Base-by-base conservation (phyloP, 495 filamentous ascomycete species). In the Lindgomyces ingoldianus region DNA sequence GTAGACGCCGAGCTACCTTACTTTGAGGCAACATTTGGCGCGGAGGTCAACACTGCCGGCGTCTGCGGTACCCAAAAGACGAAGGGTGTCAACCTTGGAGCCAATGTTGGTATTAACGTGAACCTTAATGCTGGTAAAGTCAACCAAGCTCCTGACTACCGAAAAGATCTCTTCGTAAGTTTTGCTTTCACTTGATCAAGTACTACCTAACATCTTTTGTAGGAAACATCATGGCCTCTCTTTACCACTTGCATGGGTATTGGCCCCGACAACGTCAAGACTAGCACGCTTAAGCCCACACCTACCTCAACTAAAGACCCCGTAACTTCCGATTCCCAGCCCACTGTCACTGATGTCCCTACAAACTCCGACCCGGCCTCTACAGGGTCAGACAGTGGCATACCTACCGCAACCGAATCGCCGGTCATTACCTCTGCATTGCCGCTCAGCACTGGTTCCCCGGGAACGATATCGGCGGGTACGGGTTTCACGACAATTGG, bases 1-100 rank as follows among this genome's bases (percentile, higher is more conserved):
- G 10, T 63, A 16, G 60, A 55, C 11, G 60, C 60, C 21, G 36
- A 63, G 21, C 51, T 63, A 3, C 60, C 60, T 12, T 63, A 63
- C 27, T 63, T 56, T 29, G 46, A 63, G 19, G 60, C 60, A 11
- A 26, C 11, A 8, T 22, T 63, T 21, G n/a, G 9, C 42, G 60
- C 60, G 4, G 45, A 44, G 16, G 19, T 36, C 21, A 39, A 36
- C 30, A 9, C 26, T 21, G 22, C 47, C 36, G 50, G 60, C 22
- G 51, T 63, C 19, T 63, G 60, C 51, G 60, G 42, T 11, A 48
- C 50, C 4, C 4, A 44, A 25, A 63, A 63, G 51, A 56, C 42
- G 12, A 18, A 33, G 19, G 60, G 50, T n/a, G 27, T 63, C 27
- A 49, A 55, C 16, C 14, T 56, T 22, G 42, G 46, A 9, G 39